Evolutionary conservation across 1,284 basidiomycete species (phyloP), one percentile per base, ranked within the genome.

Genomic region (Xerocomus amazonicus): DNA sequence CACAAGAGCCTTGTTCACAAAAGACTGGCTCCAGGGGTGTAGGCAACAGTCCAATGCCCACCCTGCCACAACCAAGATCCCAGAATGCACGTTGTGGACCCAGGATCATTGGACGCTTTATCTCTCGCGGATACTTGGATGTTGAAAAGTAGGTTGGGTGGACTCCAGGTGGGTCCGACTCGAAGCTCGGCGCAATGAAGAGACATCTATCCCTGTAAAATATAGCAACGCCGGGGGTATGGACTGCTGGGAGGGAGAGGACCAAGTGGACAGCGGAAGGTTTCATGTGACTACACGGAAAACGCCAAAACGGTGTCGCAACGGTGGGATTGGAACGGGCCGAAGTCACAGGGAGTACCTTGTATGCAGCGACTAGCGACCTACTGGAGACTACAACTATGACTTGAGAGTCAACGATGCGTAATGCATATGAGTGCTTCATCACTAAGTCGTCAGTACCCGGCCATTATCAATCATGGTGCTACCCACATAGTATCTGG

Each of bases 81-180:
- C 55, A 57, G 37, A 57, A 54, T 27, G 55, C 51, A 39, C 51
- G 51, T 5, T 56, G 48, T n/a, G 55, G 51, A 26, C 51, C 55
- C 6, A 57, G 31, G 7, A 57, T 35, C 42, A 51, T 45, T 12
- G 48, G 46, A 16, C 43, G 31, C 19, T 51, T 48, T 37, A 57
- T 46, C 16, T 43, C 36, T 16, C 43, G 48, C 14, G 52, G 52
- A 19, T 32, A 47, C 3, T 33, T 51, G 17, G 47, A 57, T 6
- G 55, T 56, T 9, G 45, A 49, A 41, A 57, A 46, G 39, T 54
- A 57, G 7, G 52, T 57, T 13, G 55, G 55, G 29, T 57, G 55
- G 17, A 26, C 29, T 4, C 42, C 46, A 0, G 43, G 45, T 1
- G 48, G 55, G n/a, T 56, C 55, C 3, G 48, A 31, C 33, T 56